These are phyloP conservation scores for Diaporthe sp. DNA, from an alignment of 2,329 filamentous ascomycete species.

Conservation along the genomic window DNA sequence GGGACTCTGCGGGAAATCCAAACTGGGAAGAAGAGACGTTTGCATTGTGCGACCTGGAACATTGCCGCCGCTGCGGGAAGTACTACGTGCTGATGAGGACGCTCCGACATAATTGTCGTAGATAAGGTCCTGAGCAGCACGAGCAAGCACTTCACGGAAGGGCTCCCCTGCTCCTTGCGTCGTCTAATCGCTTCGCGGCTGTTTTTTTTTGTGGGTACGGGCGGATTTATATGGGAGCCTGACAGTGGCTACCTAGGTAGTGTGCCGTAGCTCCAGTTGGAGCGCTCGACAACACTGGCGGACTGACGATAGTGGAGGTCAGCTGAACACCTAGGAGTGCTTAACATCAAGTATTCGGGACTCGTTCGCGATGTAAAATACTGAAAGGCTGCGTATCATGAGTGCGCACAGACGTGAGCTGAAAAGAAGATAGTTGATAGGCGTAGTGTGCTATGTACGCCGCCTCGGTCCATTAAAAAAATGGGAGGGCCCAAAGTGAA, in stretches of 20 bases:
- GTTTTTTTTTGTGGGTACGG: neutral
- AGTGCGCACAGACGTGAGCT: neutral
- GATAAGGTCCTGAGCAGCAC: neutral
- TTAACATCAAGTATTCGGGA: neutral
- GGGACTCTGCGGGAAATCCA: conserved; percentile 23
- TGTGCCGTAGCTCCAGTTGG: neutral
- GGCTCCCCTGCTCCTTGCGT: neutral
- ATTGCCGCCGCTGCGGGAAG: neutral
- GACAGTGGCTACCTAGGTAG: neutral
- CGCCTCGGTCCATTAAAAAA: neutral
- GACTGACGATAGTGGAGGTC: too few relatives aligned
- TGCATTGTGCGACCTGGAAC: conserved; percentile 20
- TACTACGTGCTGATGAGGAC: conserved; percentile 19
- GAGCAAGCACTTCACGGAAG: neutral
- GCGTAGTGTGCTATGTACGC: neutral
- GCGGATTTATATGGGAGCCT: too few relatives aligned
- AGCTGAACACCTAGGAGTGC: neutral
- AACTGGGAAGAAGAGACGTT: conserved; percentile 28
- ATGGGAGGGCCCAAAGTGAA: too few relatives aligned
- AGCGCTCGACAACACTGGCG: too few relatives aligned
- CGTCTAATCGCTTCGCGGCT: neutral
- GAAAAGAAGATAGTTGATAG: neutral
- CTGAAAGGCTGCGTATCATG: neutral
- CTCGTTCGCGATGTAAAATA: neutral
- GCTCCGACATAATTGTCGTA: neutral